Conservation (phyloP, 2,329 filamentous ascomycete genomes). For the Paraphaeosphaeria minitans region DNA sequence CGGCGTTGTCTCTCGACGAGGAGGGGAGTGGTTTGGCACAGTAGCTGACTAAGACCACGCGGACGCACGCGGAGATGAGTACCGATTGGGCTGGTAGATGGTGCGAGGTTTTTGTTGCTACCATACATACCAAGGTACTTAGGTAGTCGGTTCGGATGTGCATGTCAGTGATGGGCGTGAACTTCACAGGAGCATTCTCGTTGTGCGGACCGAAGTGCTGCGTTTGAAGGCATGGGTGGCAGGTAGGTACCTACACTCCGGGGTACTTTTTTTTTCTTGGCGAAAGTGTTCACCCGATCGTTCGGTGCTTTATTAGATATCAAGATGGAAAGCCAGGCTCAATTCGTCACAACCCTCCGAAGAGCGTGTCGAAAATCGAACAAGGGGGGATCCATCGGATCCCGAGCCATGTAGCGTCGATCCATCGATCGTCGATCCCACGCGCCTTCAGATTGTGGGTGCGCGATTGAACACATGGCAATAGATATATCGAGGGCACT, state of each 20-base stretch:
- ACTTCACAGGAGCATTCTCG: not conserved
- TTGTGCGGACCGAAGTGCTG: not conserved
- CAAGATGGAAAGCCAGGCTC: not conserved
- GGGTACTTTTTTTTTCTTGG: not conserved
- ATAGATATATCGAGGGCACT: not conserved
- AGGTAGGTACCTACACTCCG: not conserved
- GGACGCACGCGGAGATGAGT: not conserved
- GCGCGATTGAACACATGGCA: not conserved
- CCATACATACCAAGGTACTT: too few relatives aligned
- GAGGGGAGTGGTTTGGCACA: not conserved
- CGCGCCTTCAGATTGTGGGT: not conserved
- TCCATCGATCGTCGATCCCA: not conserved
- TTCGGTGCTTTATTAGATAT: not conserved
- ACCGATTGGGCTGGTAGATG: not conserved
- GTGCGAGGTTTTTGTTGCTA: not conserved
- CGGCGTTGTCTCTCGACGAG: too few relatives aligned
- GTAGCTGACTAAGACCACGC: not conserved
- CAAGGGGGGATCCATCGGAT: not conserved
- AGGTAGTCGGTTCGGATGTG: not conserved
- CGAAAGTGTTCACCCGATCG: not conserved
- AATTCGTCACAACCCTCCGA: not conserved
- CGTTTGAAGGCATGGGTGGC: not conserved
- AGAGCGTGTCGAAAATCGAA: not conserved
- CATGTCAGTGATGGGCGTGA: not conserved
- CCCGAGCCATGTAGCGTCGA: not conserved